phyloP scores from a whole-genome alignment of 192 early-diverging fungal species.

The Rhizophagus prolifer region DNA sequence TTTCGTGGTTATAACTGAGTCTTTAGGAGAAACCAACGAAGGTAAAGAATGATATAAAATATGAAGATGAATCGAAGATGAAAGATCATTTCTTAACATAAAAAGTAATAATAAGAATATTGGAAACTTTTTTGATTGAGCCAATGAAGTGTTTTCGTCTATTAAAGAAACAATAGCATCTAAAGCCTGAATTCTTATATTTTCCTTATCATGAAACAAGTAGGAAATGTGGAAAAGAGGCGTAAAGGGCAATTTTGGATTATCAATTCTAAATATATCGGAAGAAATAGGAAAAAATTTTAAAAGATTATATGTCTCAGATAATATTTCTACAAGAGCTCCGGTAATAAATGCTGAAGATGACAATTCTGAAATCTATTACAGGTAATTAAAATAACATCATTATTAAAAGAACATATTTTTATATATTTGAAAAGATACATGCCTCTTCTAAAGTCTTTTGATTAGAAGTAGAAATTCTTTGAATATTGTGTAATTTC shows the following conservation, averaged over 20 bases:
- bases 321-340: constrained; percentile 5
- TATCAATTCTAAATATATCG: not conserved
- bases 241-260: constrained; percentile 28
- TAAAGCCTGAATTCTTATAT: constrained; percentile 30
- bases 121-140: constrained; percentile 39
- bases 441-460: constrained; percentile 6
- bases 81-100: constrained; percentile 40
- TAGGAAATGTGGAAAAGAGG: constrained; percentile 36
- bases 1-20: constrained; percentile 49
- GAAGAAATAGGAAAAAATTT: constrained; percentile 25
- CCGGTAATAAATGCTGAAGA: constrained; percentile 7
- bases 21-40: constrained; percentile 43
- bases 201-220: constrained; percentile 41
- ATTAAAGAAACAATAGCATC: not conserved
- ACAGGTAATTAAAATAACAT: not conserved
- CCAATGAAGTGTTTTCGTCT: constrained; percentile 25
- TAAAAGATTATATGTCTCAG: constrained; percentile 3
- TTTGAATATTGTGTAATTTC: constrained; percentile 24
- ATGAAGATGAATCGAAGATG: constrained; percentile 37
- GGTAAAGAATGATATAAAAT: constrained; percentile 48
- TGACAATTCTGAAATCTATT: not conserved
- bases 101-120: constrained; percentile 50
- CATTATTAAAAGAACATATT: not conserved
- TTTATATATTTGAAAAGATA: not conserved
- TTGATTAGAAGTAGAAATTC: constrained; percentile 16